A percentile compares a stretch with the other conserved stretches of the same genome.
Evolutionary conservation across 805 yeast genomes (phyloP).

Genomic region (Jamesozyma jinghongensis): DNA sequence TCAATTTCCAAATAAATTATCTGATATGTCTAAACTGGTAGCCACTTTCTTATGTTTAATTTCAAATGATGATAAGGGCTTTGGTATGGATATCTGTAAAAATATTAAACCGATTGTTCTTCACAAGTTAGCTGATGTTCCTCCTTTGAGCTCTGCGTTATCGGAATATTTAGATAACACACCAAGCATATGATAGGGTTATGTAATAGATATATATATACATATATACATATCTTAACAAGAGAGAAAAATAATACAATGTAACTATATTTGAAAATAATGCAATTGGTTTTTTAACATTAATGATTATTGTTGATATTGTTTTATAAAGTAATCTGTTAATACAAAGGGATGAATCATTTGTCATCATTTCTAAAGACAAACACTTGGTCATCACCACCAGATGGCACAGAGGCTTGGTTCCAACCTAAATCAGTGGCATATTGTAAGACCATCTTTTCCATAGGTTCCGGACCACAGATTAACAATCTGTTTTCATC

Average conservation of each 20-base stretch:
- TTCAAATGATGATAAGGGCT: conserved; percentile 26
- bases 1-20: conserved; percentile 22
- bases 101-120: conserved; percentile 23
- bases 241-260: too few relatives aligned
- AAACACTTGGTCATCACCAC: conserved; percentile 6
- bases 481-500: conserved; percentile 49
- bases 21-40: conserved; percentile 28
- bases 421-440: conserved; percentile 57
- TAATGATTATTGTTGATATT: too few relatives aligned
- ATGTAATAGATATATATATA: too few relatives aligned
- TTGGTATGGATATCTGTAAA: conserved; percentile 23
- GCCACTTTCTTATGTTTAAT: conserved; percentile 27
- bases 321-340: too few relatives aligned
- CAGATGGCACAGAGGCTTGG: conserved; percentile 13
- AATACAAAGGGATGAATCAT: too few relatives aligned
- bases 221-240: too few relatives aligned
- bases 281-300: too few relatives aligned
- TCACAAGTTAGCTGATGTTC: conserved; percentile 27
- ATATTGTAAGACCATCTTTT: conserved; percentile 39
- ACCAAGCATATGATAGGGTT: conserved; percentile 12
- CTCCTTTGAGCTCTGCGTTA: conserved; percentile 25
- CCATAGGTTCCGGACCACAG: conserved; percentile 72
- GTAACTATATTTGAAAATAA: too few relatives aligned
- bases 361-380: conserved; percentile 1
- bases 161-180: conserved; percentile 29